Base-by-base conservation (phyloP, 306 rosid species). In the Cucurbita pepo region DNA sequence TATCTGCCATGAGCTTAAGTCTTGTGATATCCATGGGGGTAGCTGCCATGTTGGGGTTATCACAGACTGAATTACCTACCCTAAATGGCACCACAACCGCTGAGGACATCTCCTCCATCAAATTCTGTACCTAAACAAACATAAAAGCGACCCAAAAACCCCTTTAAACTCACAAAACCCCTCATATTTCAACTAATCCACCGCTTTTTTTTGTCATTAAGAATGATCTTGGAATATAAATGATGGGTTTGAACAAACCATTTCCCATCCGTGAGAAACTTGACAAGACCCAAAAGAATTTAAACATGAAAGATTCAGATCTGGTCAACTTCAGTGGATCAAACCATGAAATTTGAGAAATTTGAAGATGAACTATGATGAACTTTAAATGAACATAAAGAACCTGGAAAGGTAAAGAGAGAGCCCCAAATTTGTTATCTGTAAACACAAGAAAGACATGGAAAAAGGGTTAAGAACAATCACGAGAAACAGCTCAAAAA, bases 101-200 rank as follows among this genome's bases (percentile, higher is more conserved):
- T 57, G 84, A 76, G 69, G 88, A 83, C 85, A 90, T 83, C 85
- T 85, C 95, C 88, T 90, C 96, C 95, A 90, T 88, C 77, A 86
- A 88, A 84, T 78, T 78, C 82, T 81, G 82, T 87, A 81, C 81
- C 88, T 80, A 75, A 71, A 80, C 37, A 75, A 84, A 61, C 81
- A 72, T 83, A 83, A 79, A 88, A 83, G 88, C 77, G 73, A 83
- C 80, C 84, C 82, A 73, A 80, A 81, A 81, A 84, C 83, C 84
- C 83, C 87, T 79, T 81, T n/a, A 79, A 61, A 81, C 79, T 79
- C 79, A 80, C 82, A 79, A 82, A 80, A 78, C 87, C 83, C 79
- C 80, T 88, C 98, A 90, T 90, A 81, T 66, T 84, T 81, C 89
- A 85, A 84, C 82, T 50, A 85, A 81, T 44, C 62, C 76, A 71